Evolutionary conservation across 305 asterid species (phyloP).

Genomic region (Fraxinus velutina): DNA sequence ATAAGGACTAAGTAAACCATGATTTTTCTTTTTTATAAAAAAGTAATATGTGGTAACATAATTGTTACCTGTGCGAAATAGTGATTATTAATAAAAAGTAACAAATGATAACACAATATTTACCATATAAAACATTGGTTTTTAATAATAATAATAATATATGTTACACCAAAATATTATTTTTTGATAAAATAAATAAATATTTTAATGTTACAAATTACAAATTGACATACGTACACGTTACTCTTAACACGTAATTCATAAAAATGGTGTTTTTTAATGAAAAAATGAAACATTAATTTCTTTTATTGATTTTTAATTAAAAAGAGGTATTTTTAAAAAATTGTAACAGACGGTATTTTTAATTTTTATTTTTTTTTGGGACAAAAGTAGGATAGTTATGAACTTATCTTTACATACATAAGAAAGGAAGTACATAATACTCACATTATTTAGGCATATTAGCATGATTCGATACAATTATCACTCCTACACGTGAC

Average conservation of each 20-base stretch:
- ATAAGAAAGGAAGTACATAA: neutral
- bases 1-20: too few relatives aligned
- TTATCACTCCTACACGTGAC: neutral
- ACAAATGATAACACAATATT: neutral
- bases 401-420: neutral
- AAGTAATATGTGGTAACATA: too few relatives aligned
- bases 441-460: neutral
- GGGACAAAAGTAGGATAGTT: neutral
- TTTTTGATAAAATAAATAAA: too few relatives aligned
- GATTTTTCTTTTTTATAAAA: neutral
- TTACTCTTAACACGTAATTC: neutral
- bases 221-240: neutral
- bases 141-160: too few relatives aligned
- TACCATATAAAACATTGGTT: neutral
- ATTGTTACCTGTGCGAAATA: neutral
- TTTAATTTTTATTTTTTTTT: too few relatives aligned
- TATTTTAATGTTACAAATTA: too few relatives aligned
- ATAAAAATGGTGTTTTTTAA: neutral
- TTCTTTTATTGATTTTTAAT: neutral
- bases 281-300: neutral
- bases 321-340: too few relatives aligned
- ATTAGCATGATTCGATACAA: neutral
- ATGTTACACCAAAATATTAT: neutral
- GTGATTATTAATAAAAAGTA: neutral
- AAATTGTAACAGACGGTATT: neutral